These are phyloP conservation scores for Schizochytrium sp. DNA, from an alignment of 108 stramenopile genomes.

Conservation along the genomic window DNA sequence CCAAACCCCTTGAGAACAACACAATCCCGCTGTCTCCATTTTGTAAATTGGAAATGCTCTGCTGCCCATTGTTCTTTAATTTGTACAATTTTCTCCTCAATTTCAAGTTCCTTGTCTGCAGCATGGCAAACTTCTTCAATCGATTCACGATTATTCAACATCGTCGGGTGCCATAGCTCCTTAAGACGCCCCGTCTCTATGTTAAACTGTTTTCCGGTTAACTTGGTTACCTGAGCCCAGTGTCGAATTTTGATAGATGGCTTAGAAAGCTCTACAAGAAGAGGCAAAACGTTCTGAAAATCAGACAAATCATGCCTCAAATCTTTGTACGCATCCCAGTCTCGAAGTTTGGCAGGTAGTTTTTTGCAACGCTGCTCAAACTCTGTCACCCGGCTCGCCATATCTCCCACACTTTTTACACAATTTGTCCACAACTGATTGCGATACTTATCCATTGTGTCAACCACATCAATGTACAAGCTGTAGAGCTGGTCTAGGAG, in stretches of 20 bases:
- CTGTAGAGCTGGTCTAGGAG: slow-evolving; percentile 78
- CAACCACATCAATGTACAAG: slow-evolving; percentile 76
- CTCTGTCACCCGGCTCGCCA: slow-evolving; percentile 68
- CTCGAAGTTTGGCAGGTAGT: slow-evolving; percentile 75
- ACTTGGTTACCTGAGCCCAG: slow-evolving; percentile 72
- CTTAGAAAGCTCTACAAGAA: slow-evolving; percentile 75
- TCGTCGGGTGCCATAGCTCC: slow-evolving; percentile 59
- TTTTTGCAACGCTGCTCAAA: slow-evolving; percentile 74
- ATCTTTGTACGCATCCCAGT: slow-evolving; percentile 74
- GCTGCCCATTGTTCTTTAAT: slow-evolving; percentile 74
- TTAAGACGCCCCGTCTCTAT: slow-evolving; percentile 40
- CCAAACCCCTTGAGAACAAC: slow-evolving; percentile 65
- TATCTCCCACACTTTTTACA: slow-evolving; percentile 64
- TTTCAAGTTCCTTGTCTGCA: slow-evolving; percentile 78
- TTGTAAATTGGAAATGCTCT: slow-evolving; percentile 68
- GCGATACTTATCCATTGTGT: slow-evolving; percentile 68
- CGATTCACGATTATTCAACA: slow-evolving; percentile 59
- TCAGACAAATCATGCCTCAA: slow-evolving; percentile 69
- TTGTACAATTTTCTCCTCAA: slow-evolving; percentile 74
- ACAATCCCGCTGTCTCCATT: slow-evolving; percentile 70
- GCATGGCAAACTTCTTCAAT: slow-evolving; percentile 76
- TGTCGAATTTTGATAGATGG: slow-evolving; percentile 75
- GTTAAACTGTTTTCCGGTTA: slow-evolving; percentile 43
- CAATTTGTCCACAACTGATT: slow-evolving; percentile 69
- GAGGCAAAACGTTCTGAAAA: slow-evolving; percentile 74